Conservation (phyloP, 768 basidiomycete genomes). For the Russula emetica region DNA sequence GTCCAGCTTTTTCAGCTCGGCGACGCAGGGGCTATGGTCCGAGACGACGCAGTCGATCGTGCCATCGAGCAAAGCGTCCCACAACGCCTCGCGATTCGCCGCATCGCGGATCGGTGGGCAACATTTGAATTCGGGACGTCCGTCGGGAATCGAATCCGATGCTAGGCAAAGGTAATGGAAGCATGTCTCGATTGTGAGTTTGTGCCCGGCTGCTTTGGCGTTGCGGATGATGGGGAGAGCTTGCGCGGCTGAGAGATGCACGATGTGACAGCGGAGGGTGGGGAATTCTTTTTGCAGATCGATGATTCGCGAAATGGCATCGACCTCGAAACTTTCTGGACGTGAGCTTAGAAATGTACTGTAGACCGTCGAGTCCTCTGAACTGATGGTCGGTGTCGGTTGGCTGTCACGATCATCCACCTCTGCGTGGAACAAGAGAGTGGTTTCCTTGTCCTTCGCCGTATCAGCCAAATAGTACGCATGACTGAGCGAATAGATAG, state of each 20-base stretch:
- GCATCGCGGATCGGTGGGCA: slow-evolving; percentile 86
- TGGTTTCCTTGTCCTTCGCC: slow-evolving; percentile 58
- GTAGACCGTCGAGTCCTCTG: slow-evolving; percentile 55
- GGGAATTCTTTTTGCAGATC: slow-evolving; percentile 59
- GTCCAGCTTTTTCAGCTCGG: slow-evolving; percentile 72
- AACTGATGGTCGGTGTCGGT: slow-evolving; percentile 27
- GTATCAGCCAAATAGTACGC: not conserved
- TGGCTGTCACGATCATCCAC: slow-evolving; percentile 54
- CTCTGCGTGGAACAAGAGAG: slow-evolving; percentile 92
- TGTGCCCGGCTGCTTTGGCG: slow-evolving; percentile 59
- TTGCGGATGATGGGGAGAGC: slow-evolving; percentile 73
- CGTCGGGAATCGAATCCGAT: slow-evolving; percentile 66
- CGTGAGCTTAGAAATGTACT: slow-evolving; percentile 82
- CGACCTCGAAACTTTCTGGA: slow-evolving; percentile 71
- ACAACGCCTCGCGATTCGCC: slow-evolving; percentile 68
- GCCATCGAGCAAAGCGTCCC: slow-evolving; percentile 77
- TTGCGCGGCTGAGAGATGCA: slow-evolving; percentile 85
- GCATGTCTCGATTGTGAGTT: slow-evolving; percentile 92
- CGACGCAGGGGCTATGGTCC: slow-evolving; percentile 90
- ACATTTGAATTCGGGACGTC: slow-evolving; percentile 88
- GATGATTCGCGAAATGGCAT: slow-evolving; percentile 77
- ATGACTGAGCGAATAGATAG: not conserved
- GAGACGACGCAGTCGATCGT: slow-evolving; percentile 91
- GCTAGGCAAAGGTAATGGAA: slow-evolving; percentile 91
- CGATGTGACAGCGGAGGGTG: slow-evolving; percentile 80